These are phyloP conservation scores for Xerocomus potaroensis DNA, from an alignment of 768 basidiomycete genomes.

Conservation along the genomic window DNA sequence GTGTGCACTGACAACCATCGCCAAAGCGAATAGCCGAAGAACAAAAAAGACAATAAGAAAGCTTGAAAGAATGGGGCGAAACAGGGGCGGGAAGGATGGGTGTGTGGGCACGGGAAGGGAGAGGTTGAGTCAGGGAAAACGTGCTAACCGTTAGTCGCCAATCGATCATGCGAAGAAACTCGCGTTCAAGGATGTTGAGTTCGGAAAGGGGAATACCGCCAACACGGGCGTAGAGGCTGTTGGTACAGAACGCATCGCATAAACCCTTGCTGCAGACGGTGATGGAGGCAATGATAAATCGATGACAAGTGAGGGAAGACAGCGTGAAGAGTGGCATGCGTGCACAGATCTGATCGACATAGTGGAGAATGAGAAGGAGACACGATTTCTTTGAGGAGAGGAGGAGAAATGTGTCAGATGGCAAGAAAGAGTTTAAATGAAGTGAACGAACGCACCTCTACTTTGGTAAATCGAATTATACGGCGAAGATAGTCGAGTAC, in stretches of 20 bases:
- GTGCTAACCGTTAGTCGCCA: constrained; percentile 89
- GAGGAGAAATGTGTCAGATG: constrained; percentile 7
- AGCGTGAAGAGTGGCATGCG: constrained; percentile 86
- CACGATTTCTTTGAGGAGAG: constrained; percentile 62
- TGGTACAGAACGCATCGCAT: constrained; percentile 94
- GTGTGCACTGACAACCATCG: constrained; percentile 63
- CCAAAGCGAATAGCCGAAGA: constrained; percentile 5
- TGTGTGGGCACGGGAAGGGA: constrained; percentile 6
- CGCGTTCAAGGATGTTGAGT: constrained; percentile 91
- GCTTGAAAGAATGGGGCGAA: background rate
- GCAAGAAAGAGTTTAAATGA: background rate
- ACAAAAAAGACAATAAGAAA: constrained; percentile 2
- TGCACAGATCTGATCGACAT: constrained; percentile 91
- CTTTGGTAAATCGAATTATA: constrained; percentile 92
- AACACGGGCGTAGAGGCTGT: constrained; percentile 91
- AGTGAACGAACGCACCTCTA: constrained; percentile 62
- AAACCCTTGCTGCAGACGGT: constrained; percentile 92
- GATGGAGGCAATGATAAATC: constrained; percentile 93
- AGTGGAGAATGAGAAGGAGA: constrained; percentile 78
- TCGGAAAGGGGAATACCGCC: constrained; percentile 91
- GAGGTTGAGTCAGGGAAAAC: constrained; percentile 25
- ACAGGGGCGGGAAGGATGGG: background rate
- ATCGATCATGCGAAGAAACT: constrained; percentile 87
- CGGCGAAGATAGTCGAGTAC: constrained; percentile 92
- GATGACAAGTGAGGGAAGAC: constrained; percentile 94